These are phyloP conservation scores for Tolypocladium cylindrosporum DNA, from an alignment of 2,329 filamentous ascomycete species.

Conservation along the genomic window DNA sequence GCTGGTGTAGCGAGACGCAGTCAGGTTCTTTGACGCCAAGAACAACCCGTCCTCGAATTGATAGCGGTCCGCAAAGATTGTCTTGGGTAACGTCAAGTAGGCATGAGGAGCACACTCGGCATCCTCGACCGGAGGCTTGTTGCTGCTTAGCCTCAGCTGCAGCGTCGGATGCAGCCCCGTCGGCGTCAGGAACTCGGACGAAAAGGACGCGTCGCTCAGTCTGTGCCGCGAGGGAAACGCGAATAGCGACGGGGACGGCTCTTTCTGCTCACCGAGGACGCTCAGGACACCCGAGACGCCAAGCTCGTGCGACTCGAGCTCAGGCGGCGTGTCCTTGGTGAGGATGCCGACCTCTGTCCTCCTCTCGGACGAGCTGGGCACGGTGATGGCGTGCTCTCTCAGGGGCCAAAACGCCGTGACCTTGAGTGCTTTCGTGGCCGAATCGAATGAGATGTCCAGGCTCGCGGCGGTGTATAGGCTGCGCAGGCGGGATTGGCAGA, in stretches of 20 bases:
- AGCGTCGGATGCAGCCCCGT: constrained; percentile 79
- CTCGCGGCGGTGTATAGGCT: constrained; percentile 43
- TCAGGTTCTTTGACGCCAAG: constrained; percentile 69
- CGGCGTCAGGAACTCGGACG: constrained; percentile 54
- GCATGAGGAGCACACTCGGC: constrained; percentile 64
- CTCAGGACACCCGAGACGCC: constrained; percentile 70
- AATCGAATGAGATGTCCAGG: constrained; percentile 70
- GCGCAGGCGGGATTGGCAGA: constrained; percentile 40
- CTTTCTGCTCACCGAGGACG: constrained; percentile 64
- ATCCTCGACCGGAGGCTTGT: constrained; percentile 38
- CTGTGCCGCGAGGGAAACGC: constrained; percentile 72
- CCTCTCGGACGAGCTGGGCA: constrained; percentile 31
- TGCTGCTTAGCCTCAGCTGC: constrained; percentile 51
- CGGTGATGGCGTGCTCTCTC: constrained; percentile 26
- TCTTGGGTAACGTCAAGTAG: constrained; percentile 72
- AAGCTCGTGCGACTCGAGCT: constrained; percentile 60
- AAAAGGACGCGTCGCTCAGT: constrained; percentile 48
- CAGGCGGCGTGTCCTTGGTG: constrained; percentile 48
- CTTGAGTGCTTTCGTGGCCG: constrained; percentile 53
- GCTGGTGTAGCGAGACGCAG: constrained; percentile 55
- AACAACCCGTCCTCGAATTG: constrained; percentile 71
- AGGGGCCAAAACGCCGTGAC: constrained; percentile 56
- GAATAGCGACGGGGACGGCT: constrained; percentile 69
- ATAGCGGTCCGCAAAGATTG: constrained; percentile 80
- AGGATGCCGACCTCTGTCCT: constrained; percentile 77